These are phyloP conservation scores for Corchorus olitorius DNA, from an alignment of 345 rosid genomes.

Conservation along the genomic window DNA sequence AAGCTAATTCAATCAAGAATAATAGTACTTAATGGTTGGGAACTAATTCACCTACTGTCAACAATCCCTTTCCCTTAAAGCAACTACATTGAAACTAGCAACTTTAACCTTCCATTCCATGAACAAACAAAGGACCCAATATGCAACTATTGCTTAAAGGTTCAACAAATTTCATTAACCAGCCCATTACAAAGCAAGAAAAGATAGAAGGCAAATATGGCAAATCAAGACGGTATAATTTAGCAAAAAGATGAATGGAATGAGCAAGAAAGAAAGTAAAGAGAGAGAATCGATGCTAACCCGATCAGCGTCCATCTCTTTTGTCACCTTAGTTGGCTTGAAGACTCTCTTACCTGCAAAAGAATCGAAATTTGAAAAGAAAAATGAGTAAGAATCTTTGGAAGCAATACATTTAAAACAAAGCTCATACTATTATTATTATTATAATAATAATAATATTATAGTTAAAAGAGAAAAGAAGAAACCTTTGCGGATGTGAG, in stretches of 20 bases:
- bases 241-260: background rate
- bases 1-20: too few relatives aligned
- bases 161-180: background rate
- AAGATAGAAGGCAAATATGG: background rate
- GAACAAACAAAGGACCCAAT: background rate
- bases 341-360: slow-evolving; percentile 64
- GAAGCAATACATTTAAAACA: background rate
- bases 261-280: background rate
- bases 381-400: background rate
- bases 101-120: background rate
- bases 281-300: slow-evolving; percentile 34
- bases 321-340: slow-evolving; percentile 72
- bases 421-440: background rate
- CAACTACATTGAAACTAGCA: background rate
- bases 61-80: background rate
- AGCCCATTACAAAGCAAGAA: background rate
- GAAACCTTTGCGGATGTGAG: slow-evolving; percentile 67
- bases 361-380: background rate
- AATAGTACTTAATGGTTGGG: background rate
- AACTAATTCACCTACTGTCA: background rate
- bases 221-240: background rate
- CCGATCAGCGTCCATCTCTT: slow-evolving; percentile 69
- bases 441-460: too few relatives aligned
- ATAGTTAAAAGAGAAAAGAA: background rate
- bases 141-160: background rate